Base-by-base conservation (phyloP, 306 rosid genomes). In the Ziziphus jujuba region DNA sequence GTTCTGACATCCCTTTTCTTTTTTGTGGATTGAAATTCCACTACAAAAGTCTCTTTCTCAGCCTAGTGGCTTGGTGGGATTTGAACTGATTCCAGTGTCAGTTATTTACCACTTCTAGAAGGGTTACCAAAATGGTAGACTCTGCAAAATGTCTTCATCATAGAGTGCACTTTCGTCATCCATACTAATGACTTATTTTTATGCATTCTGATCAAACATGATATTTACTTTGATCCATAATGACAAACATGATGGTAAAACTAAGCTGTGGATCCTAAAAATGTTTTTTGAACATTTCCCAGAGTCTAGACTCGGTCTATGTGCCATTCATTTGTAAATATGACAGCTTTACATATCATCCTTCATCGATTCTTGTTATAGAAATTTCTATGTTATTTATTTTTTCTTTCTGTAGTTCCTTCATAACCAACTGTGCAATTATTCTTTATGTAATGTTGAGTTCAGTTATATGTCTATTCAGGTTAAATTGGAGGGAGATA, bases 401-500 rank as follows among this genome's bases (percentile, higher is more conserved):
- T 69, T 70, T 64, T 53, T 23, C 22, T 48, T 44, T 52, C 51
- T 64, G 31, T 69, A 9, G 76, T 62, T 44, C 56, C 51, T 52
- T 56, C 63, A 13, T 44, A 22, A 28, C 15, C 15, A 44, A 63
- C 63, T 23, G 45, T 51, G 45, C 49, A 63, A 17, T 63, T 22
- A 23, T 69, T 67, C 33, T 40, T n/a, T 65, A 55, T 56, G 60
- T 75, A 20, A 73, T 59, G 50, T 63, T 70, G 57, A 71, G 53
- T 74, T 59, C 48, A 28, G 68, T 53, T 57, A 61, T 63, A 66
- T 72, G 24, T 61, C 49, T 47, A 23, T 78, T 69, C 67, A 93
- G 97, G 95, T 88, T 83, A 93, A 93, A 85, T 78, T 90, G 90
- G 99, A 95, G 73, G 99, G 99, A 16, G 95, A 90, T 78, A 95